Percentiles rank a stretch among this genome's conserved stretches.
Evolutionary conservation across 1,284 basidiomycete genomes (phyloP).

Genomic region (Ceratorhiza oryzae-sativae): DNA sequence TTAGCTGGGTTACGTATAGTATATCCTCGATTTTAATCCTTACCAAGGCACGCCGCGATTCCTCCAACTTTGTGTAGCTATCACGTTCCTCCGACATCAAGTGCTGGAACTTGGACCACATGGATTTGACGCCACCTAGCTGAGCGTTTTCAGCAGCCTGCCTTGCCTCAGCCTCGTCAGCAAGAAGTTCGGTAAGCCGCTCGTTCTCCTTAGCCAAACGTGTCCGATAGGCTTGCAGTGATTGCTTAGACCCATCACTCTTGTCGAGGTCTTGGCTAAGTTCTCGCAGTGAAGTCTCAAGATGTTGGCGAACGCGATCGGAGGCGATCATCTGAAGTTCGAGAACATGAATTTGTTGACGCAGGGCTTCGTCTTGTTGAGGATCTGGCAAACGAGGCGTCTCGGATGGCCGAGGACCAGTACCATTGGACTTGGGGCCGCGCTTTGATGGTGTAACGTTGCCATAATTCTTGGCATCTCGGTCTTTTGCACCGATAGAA

Average conservation of each 20-base stretch:
- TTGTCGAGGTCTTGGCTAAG: constrained; percentile 70
- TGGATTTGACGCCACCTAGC: constrained; percentile 67
- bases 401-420: constrained; percentile 47
- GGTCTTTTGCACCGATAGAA: constrained; percentile 45
- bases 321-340: constrained; percentile 74
- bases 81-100: constrained; percentile 67
- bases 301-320: constrained; percentile 69
- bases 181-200: constrained; percentile 61
- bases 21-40: constrained; percentile 44
- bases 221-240: constrained; percentile 63
- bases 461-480: constrained; percentile 52
- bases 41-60: constrained; percentile 75
- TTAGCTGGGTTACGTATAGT: constrained; percentile 24
- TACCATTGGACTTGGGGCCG: constrained; percentile 50
- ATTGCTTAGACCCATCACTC: constrained; percentile 70
- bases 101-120: constrained; percentile 73
- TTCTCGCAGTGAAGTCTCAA: constrained; percentile 67
- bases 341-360: constrained; percentile 71
- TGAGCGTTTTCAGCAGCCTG: constrained; percentile 66
- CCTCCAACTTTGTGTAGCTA: constrained; percentile 68
- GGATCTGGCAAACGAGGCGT: constrained; percentile 56
- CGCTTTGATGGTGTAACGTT: constrained; percentile 60
- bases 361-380: constrained; percentile 62
- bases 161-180: constrained; percentile 71
- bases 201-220: constrained; percentile 67